Percentiles rank a stretch among this genome's conserved stretches.
These are phyloP conservation scores for Trichoderma orchidacearum DNA, from an alignment of 495 filamentous ascomycete species.

Conservation along the genomic window DNA sequence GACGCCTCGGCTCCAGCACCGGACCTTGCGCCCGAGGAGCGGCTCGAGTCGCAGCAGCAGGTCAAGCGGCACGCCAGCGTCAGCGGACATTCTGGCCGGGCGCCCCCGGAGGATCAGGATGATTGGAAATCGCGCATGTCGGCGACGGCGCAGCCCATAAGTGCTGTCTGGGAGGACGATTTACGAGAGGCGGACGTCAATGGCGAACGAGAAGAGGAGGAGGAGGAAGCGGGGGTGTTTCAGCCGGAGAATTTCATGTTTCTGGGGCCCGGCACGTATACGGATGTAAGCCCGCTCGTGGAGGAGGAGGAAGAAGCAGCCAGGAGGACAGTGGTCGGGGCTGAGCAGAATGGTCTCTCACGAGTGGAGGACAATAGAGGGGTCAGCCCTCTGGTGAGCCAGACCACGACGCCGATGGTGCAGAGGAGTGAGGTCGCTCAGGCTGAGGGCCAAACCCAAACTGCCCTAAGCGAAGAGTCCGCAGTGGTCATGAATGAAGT, in stretches of 20 bases:
- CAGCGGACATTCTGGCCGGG: background rate
- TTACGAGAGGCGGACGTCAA: conserved; percentile 7
- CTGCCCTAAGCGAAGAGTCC: background rate
- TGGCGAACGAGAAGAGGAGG: conserved; percentile 6
- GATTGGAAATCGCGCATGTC: conserved; percentile 9
- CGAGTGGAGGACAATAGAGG: background rate
- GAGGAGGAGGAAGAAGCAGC: conserved; percentile 16
- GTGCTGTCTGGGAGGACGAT: conserved; percentile 4
- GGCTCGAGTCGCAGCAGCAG: conserved; percentile 20
- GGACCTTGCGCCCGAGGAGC: conserved; percentile 21
- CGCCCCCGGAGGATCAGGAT: background rate
- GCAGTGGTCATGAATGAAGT: conserved; percentile 7
- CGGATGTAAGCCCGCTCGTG: conserved; percentile 18
- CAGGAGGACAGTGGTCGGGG: background rate
- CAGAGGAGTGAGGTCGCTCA: background rate
- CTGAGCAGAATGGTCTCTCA: background rate
- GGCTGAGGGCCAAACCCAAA: background rate
- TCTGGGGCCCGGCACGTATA: conserved; percentile 22
- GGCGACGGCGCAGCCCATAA: conserved; percentile 9
- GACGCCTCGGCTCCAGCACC: conserved; percentile 18
- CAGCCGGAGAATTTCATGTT: conserved; percentile 29
- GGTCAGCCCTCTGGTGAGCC: background rate
- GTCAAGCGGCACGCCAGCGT: conserved; percentile 10
- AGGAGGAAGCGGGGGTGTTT: conserved; percentile 12
- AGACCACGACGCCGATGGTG: background rate